Evolutionary conservation across 2,329 filamentous ascomycete genomes (phyloP), one percentile per base, ranked within the genome.

Genomic region (Colletotrichum melonis): DNA sequence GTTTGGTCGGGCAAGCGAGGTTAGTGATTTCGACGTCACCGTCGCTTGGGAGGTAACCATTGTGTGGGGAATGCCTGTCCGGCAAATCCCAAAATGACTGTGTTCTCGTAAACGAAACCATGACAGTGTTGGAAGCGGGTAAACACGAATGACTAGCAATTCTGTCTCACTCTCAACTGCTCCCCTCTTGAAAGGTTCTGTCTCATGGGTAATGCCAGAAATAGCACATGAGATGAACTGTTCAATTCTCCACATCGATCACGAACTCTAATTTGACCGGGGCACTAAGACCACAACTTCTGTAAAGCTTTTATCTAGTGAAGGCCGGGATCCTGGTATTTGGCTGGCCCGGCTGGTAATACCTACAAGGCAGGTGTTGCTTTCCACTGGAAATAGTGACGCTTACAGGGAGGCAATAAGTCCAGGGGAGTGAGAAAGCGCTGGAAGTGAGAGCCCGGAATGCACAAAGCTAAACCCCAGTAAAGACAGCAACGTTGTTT

Each of bases 11-110:
- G 24, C 60, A 28, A 42, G 32, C 24, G 60, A 70, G 55, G 55
- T 28, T 65, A 65, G 8, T 57, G 70, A 64, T 65, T 73, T 49
- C 70, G 70, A 73, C 70, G 70, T 73, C 70, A 73, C 67, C 60
- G 12, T 12, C 32, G 30, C 55, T 35, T 32, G 54, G 52, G 26
- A 55, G 70, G 42, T 52, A 8, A 42, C 46, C 52, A 69, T 70
- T 64, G 54, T 73, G 55, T 62, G 66, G 70, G 22, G 66, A 70
- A 70, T 65, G 67, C 59, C 55, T 70, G 67, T 60, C 59, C 67
- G 46, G 60, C 46, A 70, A 9, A 16, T 24, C 56, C 35, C 6
- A 67, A 35, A 67, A 59, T 49, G 32, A 12, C 7, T 30, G 60
- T 19, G 14, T 42, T 42, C 19, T 19, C 16, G 66, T 24, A 30